These are phyloP conservation scores for sorghum (Sorghum bicolor) DNA, from an alignment of 176 grass and related monocot genomes.

Conservation along the genomic window Sorghum_bicolor_NCBIv3 NC_012876.2:58607001-58607500, in stretches of 20 bases:
- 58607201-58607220: neutral
- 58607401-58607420: neutral
- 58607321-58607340: constrained; percentile 34
- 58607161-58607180: neutral
- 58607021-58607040: neutral
- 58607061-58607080: constrained; percentile 71
- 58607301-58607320: constrained; percentile 34
- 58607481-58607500: constrained; percentile 52
- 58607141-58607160: neutral
- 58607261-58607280: constrained; percentile 47
- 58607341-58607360: constrained; percentile 6
- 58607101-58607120: constrained; percentile 54
- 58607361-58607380: neutral
- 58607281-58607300: constrained; percentile 53
- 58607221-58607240: neutral
- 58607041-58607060: neutral
- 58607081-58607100: constrained; percentile 98
- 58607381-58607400: constrained; percentile 13
- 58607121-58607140: constrained; percentile 4
- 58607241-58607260: neutral
- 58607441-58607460: neutral
- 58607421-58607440: neutral
- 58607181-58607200: neutral
- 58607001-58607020: neutral
- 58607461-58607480: constrained; percentile 64